Base-by-base conservation (phyloP, 768 basidiomycete genomes). In the Crepidotus variabilis region DNA sequence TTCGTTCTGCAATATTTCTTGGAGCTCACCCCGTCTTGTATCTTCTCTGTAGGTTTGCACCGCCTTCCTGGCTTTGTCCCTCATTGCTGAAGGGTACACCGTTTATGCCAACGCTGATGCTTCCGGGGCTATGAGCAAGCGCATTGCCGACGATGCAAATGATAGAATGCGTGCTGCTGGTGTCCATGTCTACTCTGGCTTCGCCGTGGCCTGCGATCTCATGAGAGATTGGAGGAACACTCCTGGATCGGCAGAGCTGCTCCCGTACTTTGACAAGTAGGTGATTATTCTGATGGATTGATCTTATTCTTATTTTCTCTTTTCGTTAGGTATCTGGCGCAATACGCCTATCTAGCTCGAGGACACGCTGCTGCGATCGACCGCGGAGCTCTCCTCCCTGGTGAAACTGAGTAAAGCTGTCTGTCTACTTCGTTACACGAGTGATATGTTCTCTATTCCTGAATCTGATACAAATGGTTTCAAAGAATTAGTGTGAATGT, bases 211-310 rank as follows among this genome's bases (percentile, higher is more conserved):
- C 16, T 67, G 65, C 24, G 79, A 81, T 62, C 69, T 80, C 36
- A 78, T 81, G 78, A 66, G 78, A 43, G 78, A 81, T 64, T 81
- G 80, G 80, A 73, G 77, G 54, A 69, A 72, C 60, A 75, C 73
- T 4, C 78, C 80, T n/a, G 78, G 78, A 2, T 60, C 76, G 1
- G 16, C 49, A 13, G 69, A 79, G 61, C 56, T 79, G 63, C 50
- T 78, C 50, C 77, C 78, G 0, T 80, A 65, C 67, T 77, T 74
- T 55, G 77, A 78, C 61, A 70, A 67, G 78, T 80, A 54, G 39
- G 75, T 71, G 9, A 34, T 18, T 34, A 9, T 52, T 5, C 46
- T 5, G 11, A 18, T 53, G 45, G 35, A n/a, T 22, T 54, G 47
- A 39, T 20, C 39, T 6, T 18, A 32, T 6, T 22, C 6, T 23